Evolutionary conservation across 2,329 filamentous ascomycete genomes (phyloP).

Genomic region (Scedosporium aurantiacum): DNA sequence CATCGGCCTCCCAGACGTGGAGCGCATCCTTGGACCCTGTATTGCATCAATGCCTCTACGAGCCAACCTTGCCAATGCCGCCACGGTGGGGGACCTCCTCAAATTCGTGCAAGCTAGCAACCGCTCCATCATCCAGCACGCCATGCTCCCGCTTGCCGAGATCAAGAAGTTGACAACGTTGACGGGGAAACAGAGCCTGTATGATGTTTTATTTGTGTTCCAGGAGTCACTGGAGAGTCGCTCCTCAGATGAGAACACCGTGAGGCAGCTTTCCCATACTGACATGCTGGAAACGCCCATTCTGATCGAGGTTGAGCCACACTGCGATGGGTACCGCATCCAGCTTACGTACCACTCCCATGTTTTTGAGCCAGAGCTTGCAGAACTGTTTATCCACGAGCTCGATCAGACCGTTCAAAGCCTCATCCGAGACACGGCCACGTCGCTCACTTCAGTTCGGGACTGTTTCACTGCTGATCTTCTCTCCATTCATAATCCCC

Average conservation of each 20-base stretch:
- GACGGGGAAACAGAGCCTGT: conserved; percentile 47
- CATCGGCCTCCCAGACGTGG: conserved; percentile 57
- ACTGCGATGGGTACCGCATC: conserved; percentile 25
- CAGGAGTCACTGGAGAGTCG: conserved; percentile 55
- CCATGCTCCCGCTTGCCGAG: conserved; percentile 51
- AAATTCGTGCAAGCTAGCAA: conserved; percentile 53
- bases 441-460: conserved; percentile 3
- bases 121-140: conserved; percentile 53
- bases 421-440: conserved; percentile 17
- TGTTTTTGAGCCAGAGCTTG: conserved; percentile 41
- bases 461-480: conserved; percentile 18
- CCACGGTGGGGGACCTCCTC: conserved; percentile 49
- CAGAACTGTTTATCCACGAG: conserved; percentile 47
- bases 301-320: conserved; percentile 66
- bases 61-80: conserved; percentile 41
- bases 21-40: conserved; percentile 68
- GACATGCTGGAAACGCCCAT: conserved; percentile 70
- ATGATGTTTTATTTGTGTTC: conserved; percentile 74
- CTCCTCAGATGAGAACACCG: conserved; percentile 17
- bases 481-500: conserved; percentile 39
- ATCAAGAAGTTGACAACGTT: conserved; percentile 53
- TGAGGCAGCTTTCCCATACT: conserved; percentile 46
- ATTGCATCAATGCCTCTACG: conserved; percentile 65
- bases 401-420: conserved; percentile 38
- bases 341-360: conserved; percentile 37